Evolutionary conservation across 495 filamentous ascomycete genomes (phyloP).

Genomic region (Neurospora intermedia): DNA sequence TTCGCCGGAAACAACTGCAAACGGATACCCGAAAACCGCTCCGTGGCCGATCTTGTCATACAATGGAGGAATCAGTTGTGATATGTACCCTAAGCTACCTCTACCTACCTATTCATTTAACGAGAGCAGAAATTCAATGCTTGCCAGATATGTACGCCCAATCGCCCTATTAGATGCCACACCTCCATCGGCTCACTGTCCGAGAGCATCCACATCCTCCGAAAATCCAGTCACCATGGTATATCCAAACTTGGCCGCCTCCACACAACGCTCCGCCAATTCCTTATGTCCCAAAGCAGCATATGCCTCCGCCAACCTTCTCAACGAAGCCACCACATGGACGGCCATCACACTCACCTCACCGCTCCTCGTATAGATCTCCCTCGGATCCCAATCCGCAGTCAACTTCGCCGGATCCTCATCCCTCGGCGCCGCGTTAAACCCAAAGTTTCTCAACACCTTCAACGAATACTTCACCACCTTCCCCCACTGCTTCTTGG

Average conservation of each 20-base stretch:
- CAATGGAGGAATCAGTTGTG: background rate
- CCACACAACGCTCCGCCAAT: slow-evolving; percentile 16
- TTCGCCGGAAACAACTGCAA: background rate
- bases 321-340: slow-evolving; percentile 27
- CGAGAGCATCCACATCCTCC: background rate
- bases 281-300: slow-evolving; percentile 17
- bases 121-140: background rate
- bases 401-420: slow-evolving; percentile 8
- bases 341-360: slow-evolving; percentile 27
- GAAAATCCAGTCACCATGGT: slow-evolving; percentile 26
- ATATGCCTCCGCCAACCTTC: slow-evolving; percentile 27
- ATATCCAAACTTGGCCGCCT: slow-evolving; percentile 27
- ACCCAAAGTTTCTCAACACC: slow-evolving; percentile 35
- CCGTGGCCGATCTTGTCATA: background rate
- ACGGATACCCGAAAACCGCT: background rate
- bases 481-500: slow-evolving; percentile 28
- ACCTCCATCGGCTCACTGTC: background rate
- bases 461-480: slow-evolving; percentile 24
- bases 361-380: slow-evolving; percentile 10
- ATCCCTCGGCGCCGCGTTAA: slow-evolving; percentile 15
- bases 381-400: slow-evolving; percentile 16
- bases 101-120: too few species aligned
- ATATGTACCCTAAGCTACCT: too few species aligned
- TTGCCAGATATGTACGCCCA: background rate
- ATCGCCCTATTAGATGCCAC: background rate